A percentile compares a stretch with the other conserved stretches of the same genome.
These are phyloP conservation scores for Marsdenia floribunda DNA, from an alignment of 257 asterid species.

Conservation along the genomic window DNA sequence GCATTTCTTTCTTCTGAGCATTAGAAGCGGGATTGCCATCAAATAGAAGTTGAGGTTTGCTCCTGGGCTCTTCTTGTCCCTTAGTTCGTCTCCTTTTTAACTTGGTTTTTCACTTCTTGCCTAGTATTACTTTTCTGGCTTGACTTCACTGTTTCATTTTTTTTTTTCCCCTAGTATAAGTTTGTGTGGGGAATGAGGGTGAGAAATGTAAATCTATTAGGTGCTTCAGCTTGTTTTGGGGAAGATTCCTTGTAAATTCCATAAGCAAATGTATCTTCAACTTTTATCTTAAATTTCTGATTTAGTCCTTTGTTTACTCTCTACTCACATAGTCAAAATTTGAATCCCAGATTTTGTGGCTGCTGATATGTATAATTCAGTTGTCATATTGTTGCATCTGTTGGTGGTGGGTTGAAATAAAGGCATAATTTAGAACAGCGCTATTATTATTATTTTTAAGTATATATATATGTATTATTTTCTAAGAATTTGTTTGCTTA, in stretches of 20 bases:
- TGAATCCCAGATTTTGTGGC: too few species aligned
- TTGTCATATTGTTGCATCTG: too few species aligned
- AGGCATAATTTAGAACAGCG: too few species aligned
- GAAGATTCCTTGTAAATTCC: conserved; percentile 62
- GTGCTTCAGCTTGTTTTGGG: conserved; percentile 37
- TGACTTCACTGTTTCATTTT: conserved; percentile 27
- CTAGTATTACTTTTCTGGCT: conserved; percentile 28
- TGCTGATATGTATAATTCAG: too few species aligned
- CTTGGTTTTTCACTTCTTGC: not conserved
- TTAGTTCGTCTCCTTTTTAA: not conserved
- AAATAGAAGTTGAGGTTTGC: conserved; percentile 28
- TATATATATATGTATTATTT: too few species aligned
- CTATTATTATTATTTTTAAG: too few species aligned
- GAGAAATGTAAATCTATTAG: conserved; percentile 51
- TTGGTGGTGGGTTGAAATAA: too few species aligned
- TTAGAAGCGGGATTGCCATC: conserved; percentile 29
- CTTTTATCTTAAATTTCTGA: not conserved
- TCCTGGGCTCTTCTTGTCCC: conserved; percentile 21
- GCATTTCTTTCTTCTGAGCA: conserved; percentile 24
- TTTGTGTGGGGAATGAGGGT: conserved; percentile 33
- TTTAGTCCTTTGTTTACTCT: not conserved
- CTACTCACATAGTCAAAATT: too few species aligned
- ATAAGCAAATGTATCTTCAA: conserved; percentile 30
- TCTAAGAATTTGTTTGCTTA: too few species aligned
- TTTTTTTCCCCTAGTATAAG: conserved; percentile 14